These are phyloP conservation scores for Galerina marginata DNA, from an alignment of 768 basidiomycete species.

Conservation along the genomic window DNA sequence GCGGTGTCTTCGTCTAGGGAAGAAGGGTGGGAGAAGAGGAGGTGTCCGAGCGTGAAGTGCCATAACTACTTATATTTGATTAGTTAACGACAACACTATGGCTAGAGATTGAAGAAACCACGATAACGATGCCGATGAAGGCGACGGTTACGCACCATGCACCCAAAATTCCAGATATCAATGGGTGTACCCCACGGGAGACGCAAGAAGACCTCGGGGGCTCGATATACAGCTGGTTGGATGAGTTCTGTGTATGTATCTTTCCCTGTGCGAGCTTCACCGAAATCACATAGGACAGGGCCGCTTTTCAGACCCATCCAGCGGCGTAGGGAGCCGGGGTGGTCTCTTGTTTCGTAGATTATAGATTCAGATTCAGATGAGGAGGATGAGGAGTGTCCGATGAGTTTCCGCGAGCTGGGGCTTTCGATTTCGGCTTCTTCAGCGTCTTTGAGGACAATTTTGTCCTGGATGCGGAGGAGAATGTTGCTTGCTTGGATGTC, in stretches of 20 bases:
- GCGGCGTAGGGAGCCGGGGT: conserved; percentile 24
- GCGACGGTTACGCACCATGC: conserved; percentile 24
- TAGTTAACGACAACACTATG: not conserved
- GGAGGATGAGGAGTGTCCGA: too few species aligned
- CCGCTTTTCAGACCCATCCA: conserved; percentile 24
- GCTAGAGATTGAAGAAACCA: too few species aligned
- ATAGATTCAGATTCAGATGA: too few species aligned
- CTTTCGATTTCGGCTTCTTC: conserved; percentile 18
- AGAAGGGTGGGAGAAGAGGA: not conserved
- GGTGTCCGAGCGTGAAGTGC: not conserved
- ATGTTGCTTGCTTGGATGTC: conserved; percentile 25
- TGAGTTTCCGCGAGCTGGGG: conserved; percentile 21
- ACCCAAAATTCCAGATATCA: conserved; percentile 37
- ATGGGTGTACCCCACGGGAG: conserved; percentile 29
- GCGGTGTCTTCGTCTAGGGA: not conserved
- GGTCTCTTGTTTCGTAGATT: conserved; percentile 17
- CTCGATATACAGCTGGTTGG: conserved; percentile 31
- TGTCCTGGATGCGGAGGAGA: conserved; percentile 17
- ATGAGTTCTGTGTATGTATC: conserved; percentile 13
- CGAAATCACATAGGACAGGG: too few species aligned
- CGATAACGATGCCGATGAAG: too few species aligned
- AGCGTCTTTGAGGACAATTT: conserved; percentile 11
- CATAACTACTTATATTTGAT: conserved; percentile 1
- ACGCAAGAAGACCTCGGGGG: conserved; percentile 33
- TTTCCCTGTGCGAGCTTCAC: conserved; percentile 17